Evolutionary conservation across 306 rosid species (phyloP).

Genomic region (Casuarina glauca): DNA sequence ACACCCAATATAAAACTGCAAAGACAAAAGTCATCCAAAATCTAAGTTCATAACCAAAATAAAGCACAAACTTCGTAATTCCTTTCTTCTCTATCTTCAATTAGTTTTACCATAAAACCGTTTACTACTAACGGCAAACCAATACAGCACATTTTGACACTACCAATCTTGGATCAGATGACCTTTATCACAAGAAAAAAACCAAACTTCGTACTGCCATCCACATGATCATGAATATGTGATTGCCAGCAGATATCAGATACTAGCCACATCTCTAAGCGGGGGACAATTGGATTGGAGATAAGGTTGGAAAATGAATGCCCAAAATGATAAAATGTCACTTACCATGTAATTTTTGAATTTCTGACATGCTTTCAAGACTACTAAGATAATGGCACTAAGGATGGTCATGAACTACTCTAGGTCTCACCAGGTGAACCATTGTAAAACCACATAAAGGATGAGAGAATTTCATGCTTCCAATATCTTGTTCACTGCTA

Average conservation of each 20-base stretch:
- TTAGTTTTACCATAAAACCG: slow-evolving; percentile 17
- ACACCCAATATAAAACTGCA: neutral
- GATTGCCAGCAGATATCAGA: slow-evolving; percentile 14
- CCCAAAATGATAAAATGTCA: slow-evolving; percentile 8
- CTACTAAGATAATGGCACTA: slow-evolving; percentile 39
- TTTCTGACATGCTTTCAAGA: slow-evolving; percentile 39
- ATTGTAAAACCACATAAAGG: slow-evolving; percentile 17
- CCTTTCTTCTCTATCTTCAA: slow-evolving; percentile 3
- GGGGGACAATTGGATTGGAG: neutral
- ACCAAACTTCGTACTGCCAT: slow-evolving; percentile 33
- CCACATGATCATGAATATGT: slow-evolving; percentile 34
- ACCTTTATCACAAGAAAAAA: slow-evolving; percentile 9
- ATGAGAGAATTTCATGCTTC: slow-evolving; percentile 29
- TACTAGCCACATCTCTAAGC: neutral
- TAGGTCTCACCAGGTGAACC: slow-evolving; percentile 31
- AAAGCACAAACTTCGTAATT: neutral
- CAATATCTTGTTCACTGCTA: slow-evolving; percentile 24
- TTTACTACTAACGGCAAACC: neutral
- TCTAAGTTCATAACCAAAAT: slow-evolving; percentile 9
- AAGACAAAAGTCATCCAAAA: slow-evolving; percentile 6
- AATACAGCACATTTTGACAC: slow-evolving; percentile 25
- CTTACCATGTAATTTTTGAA: slow-evolving; percentile 40
- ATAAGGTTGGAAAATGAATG: slow-evolving; percentile 1
- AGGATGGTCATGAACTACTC: slow-evolving; percentile 38
- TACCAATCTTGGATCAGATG: slow-evolving; percentile 25